These are phyloP conservation scores for Biscogniauxia mediterranea DNA, from an alignment of 2,329 filamentous ascomycete genomes.

Conservation along the genomic window DNA sequence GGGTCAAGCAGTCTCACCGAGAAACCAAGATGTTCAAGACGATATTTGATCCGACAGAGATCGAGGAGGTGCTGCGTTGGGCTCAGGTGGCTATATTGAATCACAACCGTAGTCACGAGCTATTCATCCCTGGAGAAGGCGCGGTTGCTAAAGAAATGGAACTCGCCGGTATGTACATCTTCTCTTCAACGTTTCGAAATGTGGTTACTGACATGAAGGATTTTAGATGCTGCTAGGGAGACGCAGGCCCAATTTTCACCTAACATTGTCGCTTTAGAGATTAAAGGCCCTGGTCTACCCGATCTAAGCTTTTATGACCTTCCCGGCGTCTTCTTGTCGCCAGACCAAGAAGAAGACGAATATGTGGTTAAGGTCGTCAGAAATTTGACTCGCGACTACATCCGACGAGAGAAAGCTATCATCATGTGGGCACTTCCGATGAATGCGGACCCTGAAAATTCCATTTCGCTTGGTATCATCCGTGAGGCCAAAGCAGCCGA, in stretches of 20 bases:
- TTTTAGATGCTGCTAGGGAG: constrained; percentile 35
- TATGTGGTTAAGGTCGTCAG: constrained; percentile 71
- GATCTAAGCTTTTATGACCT: constrained; percentile 82
- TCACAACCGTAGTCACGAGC: constrained; percentile 50
- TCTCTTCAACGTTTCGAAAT: background rate
- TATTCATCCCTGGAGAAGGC: constrained; percentile 54
- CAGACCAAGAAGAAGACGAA: constrained; percentile 60
- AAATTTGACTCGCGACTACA: constrained; percentile 68
- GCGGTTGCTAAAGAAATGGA: constrained; percentile 38
- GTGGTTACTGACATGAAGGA: constrained; percentile 5
- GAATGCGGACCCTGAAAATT: constrained; percentile 75
- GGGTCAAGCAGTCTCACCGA: constrained; percentile 50
- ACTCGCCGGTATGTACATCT: constrained; percentile 28
- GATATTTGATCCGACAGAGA: constrained; percentile 57
- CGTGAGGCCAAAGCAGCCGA: constrained; percentile 52
- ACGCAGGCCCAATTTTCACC: constrained; percentile 72
- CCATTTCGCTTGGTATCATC: constrained; percentile 66
- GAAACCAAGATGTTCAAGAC: constrained; percentile 60
- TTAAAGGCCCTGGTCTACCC: constrained; percentile 68
- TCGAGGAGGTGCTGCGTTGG: constrained; percentile 67
- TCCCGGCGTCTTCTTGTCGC: constrained; percentile 75
- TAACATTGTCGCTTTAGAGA: constrained; percentile 75
- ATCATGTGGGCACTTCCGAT: constrained; percentile 77
- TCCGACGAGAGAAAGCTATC: constrained; percentile 66
- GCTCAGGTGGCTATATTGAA: constrained; percentile 79